Base-by-base conservation (phyloP, 2,329 filamentous ascomycete species). In the Trichoderma pleuroti region DNA sequence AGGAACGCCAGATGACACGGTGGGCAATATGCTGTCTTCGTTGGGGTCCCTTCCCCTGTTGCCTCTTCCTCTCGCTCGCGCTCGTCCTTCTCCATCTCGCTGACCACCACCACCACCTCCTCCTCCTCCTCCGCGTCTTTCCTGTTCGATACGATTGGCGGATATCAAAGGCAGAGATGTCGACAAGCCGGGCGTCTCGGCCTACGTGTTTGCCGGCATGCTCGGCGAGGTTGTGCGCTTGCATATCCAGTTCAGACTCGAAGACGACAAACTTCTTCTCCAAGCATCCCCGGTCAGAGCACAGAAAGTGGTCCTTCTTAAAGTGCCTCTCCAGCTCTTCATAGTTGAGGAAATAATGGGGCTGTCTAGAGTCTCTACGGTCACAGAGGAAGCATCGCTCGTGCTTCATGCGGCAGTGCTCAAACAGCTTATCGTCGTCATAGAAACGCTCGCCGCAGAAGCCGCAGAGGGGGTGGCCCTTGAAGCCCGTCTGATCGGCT, bases 261-360 rank as follows among this genome's bases (percentile, higher is more conserved):
- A 99, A 99, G 0, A 98, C 96, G 34, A 98, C 92, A 78, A 98
- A 98, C 79, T 98, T 98, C 87, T 97, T 97, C 76, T 98, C 96
- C 77, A 96, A 79, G 77, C 96, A 99, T 77, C 97, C 94, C 68
- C 87, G 86, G 76, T 99, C 94, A 8, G 88, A 81, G 78, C 96
- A 99, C 0, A 94, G 83, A 77, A 91, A 97, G 80, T 99, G 96
- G 70, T 96, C 94, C 74, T 91, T 91, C 73, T 88, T 87, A 79
- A 98, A 98, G 81, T 99, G 96, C 46, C 90, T 84, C 78, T 97
- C 94, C 4, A 99, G 84, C 0, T 92, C 88, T 74, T 94, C 88
- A 81, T 98, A 98, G 82, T 99, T 90, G 72, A 92, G 85, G 79
- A 93, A 99, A 79, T 99, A 99, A 77, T 97, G 93, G 9, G 94